Conservation (phyloP, 2,329 filamentous ascomycete species). For the Aspergillus fumigatus region DNA sequence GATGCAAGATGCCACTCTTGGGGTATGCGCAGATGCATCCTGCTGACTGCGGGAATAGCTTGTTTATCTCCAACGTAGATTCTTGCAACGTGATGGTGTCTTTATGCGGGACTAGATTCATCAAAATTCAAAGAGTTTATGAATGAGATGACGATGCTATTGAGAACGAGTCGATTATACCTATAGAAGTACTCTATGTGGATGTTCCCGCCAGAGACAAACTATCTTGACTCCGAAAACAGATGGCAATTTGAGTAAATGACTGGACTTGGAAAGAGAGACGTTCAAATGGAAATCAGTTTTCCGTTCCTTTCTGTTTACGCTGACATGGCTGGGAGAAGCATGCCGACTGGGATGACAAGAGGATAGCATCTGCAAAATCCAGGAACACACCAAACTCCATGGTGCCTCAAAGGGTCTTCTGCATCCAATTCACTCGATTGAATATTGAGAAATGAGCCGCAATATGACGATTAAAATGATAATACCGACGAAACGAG, state of each 20-base stretch:
- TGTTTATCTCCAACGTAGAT: too few species aligned
- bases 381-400: background rate
- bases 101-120: background rate
- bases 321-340: background rate
- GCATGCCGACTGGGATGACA: background rate
- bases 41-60: too few species aligned
- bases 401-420: background rate
- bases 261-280: background rate
- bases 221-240: background rate
- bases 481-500: background rate
- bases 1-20: too few species aligned
- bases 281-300: background rate
- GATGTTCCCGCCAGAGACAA: background rate
- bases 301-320: background rate
- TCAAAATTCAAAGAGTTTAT: background rate
- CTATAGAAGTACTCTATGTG: background rate
- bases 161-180: background rate
- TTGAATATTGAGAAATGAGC: background rate
- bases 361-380: background rate
- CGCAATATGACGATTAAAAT: background rate
- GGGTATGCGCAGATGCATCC: too few species aligned
- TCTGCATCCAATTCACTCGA: background rate
- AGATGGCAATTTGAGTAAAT: background rate
- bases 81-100: background rate
- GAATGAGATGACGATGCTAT: background rate